These are phyloP conservation scores for Heteromeles arbutifolia DNA, from an alignment of 306 rosid species.

Conservation along the genomic window DNA sequence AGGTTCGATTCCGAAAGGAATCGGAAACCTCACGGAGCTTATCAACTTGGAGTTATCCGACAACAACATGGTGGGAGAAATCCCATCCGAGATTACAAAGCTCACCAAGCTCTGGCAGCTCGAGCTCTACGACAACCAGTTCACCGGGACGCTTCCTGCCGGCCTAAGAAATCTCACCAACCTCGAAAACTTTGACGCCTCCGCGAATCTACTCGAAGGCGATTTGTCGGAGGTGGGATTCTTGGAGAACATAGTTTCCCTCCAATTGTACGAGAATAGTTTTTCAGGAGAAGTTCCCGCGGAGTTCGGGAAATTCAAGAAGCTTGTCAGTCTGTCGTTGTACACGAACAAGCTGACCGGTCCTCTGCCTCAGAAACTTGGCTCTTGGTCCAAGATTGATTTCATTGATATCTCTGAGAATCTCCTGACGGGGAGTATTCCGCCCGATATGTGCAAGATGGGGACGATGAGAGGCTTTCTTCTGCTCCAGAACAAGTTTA, in stretches of 20 bases:
- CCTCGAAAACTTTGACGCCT: conserved; percentile 55
- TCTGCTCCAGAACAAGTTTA: conserved; percentile 62
- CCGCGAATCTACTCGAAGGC: conserved; percentile 48
- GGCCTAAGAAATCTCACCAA: conserved; percentile 48
- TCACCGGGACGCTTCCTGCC: conserved; percentile 62
- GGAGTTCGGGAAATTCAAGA: conserved; percentile 69
- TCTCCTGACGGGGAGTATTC: conserved; percentile 58
- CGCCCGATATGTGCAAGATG: conserved; percentile 71
- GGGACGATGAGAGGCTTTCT: conserved; percentile 49
- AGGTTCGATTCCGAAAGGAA: conserved; percentile 57
- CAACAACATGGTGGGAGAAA: conserved; percentile 49
- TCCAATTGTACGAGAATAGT: conserved; percentile 51
- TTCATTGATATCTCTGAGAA: conserved; percentile 82
- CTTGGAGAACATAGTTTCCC: conserved; percentile 37
- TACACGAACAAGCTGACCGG: conserved; percentile 62
- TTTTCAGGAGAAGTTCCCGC: conserved; percentile 57
- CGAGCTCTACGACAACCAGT: conserved; percentile 41
- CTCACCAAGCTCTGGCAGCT: conserved; percentile 72
- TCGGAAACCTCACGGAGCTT: conserved; percentile 63
- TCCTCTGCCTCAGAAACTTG: conserved; percentile 59
- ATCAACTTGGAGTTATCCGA: conserved; percentile 48
- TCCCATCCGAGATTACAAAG: conserved; percentile 62
- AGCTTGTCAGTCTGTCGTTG: conserved; percentile 45
- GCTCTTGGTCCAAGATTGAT: conserved; percentile 50
- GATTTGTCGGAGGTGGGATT: conserved; percentile 49